Percentiles rank a stretch among this genome's conserved stretches.
Conservation (phyloP, 768 basidiomycete species). For the Mycena crocata region DNA sequence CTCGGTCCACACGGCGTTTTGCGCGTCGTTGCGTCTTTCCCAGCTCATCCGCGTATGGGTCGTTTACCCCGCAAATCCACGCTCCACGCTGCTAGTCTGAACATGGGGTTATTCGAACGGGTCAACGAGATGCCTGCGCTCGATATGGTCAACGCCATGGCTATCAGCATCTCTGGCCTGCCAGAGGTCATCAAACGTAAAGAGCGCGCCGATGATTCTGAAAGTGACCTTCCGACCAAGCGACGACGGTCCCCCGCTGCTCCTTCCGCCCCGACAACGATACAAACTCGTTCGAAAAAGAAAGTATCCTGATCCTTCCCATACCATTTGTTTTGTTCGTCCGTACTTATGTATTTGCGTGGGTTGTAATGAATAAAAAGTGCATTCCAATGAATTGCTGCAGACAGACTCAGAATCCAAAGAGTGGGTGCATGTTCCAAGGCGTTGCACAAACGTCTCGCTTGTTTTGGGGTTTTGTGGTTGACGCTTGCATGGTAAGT, state of each 20-base stretch:
- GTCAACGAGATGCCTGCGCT: not conserved
- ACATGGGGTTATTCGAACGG: slow-evolving; percentile 1
- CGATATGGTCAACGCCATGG: slow-evolving; percentile 6
- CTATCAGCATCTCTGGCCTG: not conserved
- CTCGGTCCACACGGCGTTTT: not conserved
- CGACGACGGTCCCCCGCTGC: not conserved
- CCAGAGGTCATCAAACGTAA: not conserved
- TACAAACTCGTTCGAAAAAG: too few species aligned
- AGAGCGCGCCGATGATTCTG: not conserved
- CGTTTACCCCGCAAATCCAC: not conserved
- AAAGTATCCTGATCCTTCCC: too few species aligned
- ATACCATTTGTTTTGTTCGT: too few species aligned
- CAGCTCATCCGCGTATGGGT: not conserved
- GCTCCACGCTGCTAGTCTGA: not conserved
- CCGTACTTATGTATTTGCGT: too few species aligned
- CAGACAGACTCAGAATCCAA: too few species aligned
- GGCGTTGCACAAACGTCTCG: too few species aligned
- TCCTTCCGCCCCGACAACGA: too few species aligned
- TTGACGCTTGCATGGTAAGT: too few species aligned
- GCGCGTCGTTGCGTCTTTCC: slow-evolving; percentile 2
- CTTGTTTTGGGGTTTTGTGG: too few species aligned
- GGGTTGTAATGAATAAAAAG: too few species aligned
- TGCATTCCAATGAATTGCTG: too few species aligned
- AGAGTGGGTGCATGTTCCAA: too few species aligned
- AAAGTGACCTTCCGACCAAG: not conserved